A percentile compares a stretch with the other conserved stretches of the same genome.
Conservation (phyloP, 176 grass and related monocot species). For the Pharus latifolius region DNA sequence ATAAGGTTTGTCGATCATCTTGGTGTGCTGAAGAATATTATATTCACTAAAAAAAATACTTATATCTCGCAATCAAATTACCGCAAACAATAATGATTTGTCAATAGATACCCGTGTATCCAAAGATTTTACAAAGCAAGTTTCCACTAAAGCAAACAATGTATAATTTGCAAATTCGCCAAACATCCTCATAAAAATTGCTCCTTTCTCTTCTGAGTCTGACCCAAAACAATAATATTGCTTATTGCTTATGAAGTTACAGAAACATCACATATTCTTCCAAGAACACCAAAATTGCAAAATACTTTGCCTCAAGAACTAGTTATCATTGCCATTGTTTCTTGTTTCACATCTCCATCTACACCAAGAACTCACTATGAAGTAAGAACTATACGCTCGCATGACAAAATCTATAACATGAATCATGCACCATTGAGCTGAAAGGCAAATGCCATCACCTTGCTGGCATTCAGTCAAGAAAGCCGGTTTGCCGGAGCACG, state of each 20-base stretch:
- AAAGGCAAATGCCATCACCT: slow-evolving; percentile 29
- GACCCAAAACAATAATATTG: neutral
- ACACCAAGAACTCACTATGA: slow-evolving; percentile 15
- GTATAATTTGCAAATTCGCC: no score
- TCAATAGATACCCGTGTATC: no score
- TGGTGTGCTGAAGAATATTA: no score
- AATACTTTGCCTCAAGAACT: slow-evolving; percentile 11
- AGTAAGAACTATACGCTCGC: slow-evolving; percentile 31
- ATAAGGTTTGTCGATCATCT: no score
- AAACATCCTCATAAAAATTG: neutral
- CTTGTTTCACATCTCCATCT: slow-evolving; percentile 10
- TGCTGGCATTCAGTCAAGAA: slow-evolving; percentile 31
- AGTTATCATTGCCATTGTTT: neutral
- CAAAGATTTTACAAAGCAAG: no score
- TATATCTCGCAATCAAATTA: no score
- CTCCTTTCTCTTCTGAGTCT: slow-evolving; percentile 7
- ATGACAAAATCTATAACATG: slow-evolving; percentile 15
- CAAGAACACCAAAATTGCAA: slow-evolving; percentile 37
- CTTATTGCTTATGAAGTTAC: slow-evolving; percentile 21
- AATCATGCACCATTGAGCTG: slow-evolving; percentile 10
- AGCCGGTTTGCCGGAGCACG: slow-evolving; percentile 42
- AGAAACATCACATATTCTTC: slow-evolving; percentile 2
- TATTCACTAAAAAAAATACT: no score
- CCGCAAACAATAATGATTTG: no score
- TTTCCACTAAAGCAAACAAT: no score